Base-by-base conservation (phyloP, 2,329 filamentous ascomycete species). In the Akanthomyces muscarius region DNA sequence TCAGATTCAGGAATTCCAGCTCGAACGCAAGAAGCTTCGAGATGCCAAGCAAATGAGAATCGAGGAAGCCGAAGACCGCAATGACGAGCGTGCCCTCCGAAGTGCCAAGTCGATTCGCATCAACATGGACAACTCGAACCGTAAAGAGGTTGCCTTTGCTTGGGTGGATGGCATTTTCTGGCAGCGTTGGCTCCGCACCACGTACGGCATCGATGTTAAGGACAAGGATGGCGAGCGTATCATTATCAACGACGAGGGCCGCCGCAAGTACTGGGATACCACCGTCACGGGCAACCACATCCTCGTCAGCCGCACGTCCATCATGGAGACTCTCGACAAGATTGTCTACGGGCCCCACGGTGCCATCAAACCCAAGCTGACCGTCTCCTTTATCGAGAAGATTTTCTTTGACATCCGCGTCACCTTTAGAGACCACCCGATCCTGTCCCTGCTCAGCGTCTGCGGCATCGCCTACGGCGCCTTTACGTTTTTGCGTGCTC, bases 141-240 rank as follows among this genome's bases (percentile, higher is more conserved):
- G 89, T 69, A 96, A 94, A 75, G 90, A 96, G 73, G 92, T 98
- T 48, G 86, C 87, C 10, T 99, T 99, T 76, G 95, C 95, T 14
- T 99, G 95, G 95, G 92, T 98, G 14, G 95, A 99, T 73, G 92
- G 93, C 57, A 86, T 91, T 8, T 98, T 98, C 76, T 99, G 95
- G 95, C 93, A 98, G 76, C 86, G 94, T 66, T 99, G 95, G 95
- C 86, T 99, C 67, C 85, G 89, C 68, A 93, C 89, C n/a, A 97
- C 94, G 0, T 99, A 96, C 72, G 94, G 94, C 61, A 89, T 98
- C 68, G 90, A 96, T 69, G 88, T 95, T 65, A 88, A 85, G 72
- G 88, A 96, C 66, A 88, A 85, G 71, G 88, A 95, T 66, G 93
- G 94, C 54, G 95, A 98, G 75, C 87, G 91, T 66, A 91, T 99